These are phyloP conservation scores for Gigaspora rosea DNA, from an alignment of 192 early-diverging fungal genomes.

Conservation along the genomic window DNA sequence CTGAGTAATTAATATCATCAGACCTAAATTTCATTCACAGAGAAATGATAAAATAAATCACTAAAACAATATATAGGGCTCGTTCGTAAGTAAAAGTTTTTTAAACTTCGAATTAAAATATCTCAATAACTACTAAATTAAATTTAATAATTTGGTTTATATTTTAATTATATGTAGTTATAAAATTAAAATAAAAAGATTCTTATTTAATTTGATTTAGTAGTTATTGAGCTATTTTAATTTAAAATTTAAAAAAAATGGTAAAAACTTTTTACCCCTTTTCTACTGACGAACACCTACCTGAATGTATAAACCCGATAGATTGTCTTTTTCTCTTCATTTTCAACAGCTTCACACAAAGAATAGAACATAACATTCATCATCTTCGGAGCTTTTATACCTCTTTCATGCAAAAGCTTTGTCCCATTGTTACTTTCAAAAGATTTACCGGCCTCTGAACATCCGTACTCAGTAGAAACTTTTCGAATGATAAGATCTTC, in stretches of 20 bases:
- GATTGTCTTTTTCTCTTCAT: slow-evolving; percentile 11
- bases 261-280: too few species aligned
- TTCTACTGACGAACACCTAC: too few species aligned
- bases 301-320: slow-evolving; percentile 28
- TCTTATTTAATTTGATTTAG: too few species aligned
- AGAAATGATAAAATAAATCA: slow-evolving; percentile 13
- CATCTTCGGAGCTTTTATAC: slow-evolving; percentile 29
- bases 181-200: too few species aligned
- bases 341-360: slow-evolving; percentile 3
- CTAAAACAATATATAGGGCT: background rate
- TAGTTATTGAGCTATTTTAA: too few species aligned
- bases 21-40: slow-evolving; percentile 25
- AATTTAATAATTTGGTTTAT: too few species aligned
- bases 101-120: too few species aligned
- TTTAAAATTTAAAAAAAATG: too few species aligned
- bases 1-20: slow-evolving; percentile 25
- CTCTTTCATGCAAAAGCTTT: slow-evolving; percentile 29
- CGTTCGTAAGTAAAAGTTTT: background rate
- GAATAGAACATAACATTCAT: slow-evolving; percentile 32
- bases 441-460: slow-evolving; percentile 27
- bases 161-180: too few species aligned
- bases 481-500: slow-evolving; percentile 32
- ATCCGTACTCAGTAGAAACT: slow-evolving; percentile 20
- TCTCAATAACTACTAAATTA: too few species aligned
- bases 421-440: slow-evolving; percentile 30